These are phyloP conservation scores for Lactifluus rugatus DNA, from an alignment of 768 basidiomycete species.

Conservation along the genomic window DNA sequence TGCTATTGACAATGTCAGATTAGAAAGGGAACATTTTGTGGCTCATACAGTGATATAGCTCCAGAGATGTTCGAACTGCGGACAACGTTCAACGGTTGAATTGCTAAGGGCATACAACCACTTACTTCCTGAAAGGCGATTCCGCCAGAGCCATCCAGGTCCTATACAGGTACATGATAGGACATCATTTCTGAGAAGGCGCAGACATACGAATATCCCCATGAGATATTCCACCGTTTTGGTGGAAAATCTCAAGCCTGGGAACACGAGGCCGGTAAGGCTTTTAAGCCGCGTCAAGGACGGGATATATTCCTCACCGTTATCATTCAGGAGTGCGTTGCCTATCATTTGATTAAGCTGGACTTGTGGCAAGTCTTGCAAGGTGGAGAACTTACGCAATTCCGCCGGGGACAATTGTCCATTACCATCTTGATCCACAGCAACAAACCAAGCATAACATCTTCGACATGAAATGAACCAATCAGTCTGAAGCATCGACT, in stretches of 20 bases:
- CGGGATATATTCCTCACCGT: not conserved
- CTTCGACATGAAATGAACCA: not conserved
- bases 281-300: not conserved
- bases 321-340: conserved; percentile 1
- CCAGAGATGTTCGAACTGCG: conserved; percentile 8
- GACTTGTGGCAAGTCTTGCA: not conserved
- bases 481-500: not conserved
- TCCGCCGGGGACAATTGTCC: conserved; percentile 1
- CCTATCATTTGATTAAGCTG: not conserved
- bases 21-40: not conserved
- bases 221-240: conserved; percentile 6
- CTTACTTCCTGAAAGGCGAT: conserved; percentile 8
- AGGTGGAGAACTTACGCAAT: not conserved
- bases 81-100: not conserved
- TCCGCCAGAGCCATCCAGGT: not conserved
- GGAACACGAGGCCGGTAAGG: not conserved
- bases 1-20: conserved; percentile 1
- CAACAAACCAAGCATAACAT: not conserved
- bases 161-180: not conserved
- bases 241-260: not conserved
- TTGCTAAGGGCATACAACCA: not conserved
- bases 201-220: conserved; percentile 6
- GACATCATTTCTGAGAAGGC: not conserved
- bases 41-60: not conserved
- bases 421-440: conserved; percentile 4